Percentiles rank a stretch among this genome's conserved stretches.
Conservation (phyloP, 164 flowering plant species). For the Akebia trifoliata region DNA sequence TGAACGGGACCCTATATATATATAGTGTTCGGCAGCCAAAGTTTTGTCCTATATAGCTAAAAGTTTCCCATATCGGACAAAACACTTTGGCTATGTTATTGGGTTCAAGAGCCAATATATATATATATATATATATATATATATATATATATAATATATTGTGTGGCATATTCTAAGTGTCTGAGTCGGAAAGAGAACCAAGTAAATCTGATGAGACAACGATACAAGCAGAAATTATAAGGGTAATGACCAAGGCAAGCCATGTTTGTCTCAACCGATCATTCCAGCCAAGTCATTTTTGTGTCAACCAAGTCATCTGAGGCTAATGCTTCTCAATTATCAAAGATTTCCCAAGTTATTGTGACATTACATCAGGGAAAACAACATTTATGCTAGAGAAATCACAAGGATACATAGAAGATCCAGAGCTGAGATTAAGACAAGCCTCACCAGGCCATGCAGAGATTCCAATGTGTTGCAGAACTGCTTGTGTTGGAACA, state of each 20-base stretch:
- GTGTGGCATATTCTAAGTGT: not conserved
- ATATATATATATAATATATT: too few relatives aligned
- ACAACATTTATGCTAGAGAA: constrained; percentile 2
- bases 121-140: too few relatives aligned
- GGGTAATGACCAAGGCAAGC: not conserved
- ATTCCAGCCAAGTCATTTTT: not conserved
- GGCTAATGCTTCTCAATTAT: not conserved
- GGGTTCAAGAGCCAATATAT: too few relatives aligned
- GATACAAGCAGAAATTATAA: not conserved
- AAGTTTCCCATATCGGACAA: too few relatives aligned
- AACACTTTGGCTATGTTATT: too few relatives aligned
- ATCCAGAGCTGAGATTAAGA: not conserved
- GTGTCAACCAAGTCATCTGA: not conserved
- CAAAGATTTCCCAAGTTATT: not conserved
- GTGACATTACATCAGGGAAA: not conserved
- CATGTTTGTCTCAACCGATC: not conserved
- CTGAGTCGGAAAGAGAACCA: not conserved
- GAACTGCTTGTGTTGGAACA: constrained; percentile 79
- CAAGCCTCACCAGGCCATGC: constrained; percentile 84
- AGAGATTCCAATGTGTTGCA: constrained; percentile 80
- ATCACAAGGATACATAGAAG: not conserved
- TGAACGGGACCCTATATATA: too few relatives aligned
- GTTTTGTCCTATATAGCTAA: too few relatives aligned
- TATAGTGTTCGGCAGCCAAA: too few relatives aligned
- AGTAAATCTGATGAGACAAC: not conserved